Conservation (phyloP, 192 early-diverging fungal species). For the Coemansia sp. region DNA sequence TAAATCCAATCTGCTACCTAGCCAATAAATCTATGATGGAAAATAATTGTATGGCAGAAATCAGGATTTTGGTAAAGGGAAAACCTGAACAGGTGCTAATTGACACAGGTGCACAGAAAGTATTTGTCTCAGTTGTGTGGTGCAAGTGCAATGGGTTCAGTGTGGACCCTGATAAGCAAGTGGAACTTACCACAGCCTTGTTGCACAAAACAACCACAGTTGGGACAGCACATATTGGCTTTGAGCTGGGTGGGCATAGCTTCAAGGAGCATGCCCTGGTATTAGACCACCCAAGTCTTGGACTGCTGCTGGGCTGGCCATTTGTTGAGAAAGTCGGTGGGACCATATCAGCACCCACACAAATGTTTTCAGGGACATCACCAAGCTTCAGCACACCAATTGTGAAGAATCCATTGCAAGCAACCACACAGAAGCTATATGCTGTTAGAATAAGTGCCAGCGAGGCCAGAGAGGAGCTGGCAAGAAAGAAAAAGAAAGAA, state of each 20-base stretch:
- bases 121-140: neutral
- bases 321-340: constrained; percentile 1
- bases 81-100: neutral
- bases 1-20: too few species aligned
- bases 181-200: neutral
- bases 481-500: too few species aligned
- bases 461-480: too few species aligned
- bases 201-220: neutral
- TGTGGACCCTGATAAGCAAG: neutral
- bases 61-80: neutral
- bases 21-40: neutral
- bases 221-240: neutral
- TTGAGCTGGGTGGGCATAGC: neutral
- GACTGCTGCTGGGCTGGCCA: neutral
- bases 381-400: neutral
- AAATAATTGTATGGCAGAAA: neutral
- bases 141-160: neutral
- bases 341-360: neutral
- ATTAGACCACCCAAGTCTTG: neutral
- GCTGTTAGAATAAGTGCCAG: too few species aligned
- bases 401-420: neutral
- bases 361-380: neutral
- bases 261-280: neutral
- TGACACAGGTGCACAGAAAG: neutral
- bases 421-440: neutral